These are phyloP conservation scores for Cucumis melo DNA, from an alignment of 306 rosid genomes.

Conservation along the genomic window DNA sequence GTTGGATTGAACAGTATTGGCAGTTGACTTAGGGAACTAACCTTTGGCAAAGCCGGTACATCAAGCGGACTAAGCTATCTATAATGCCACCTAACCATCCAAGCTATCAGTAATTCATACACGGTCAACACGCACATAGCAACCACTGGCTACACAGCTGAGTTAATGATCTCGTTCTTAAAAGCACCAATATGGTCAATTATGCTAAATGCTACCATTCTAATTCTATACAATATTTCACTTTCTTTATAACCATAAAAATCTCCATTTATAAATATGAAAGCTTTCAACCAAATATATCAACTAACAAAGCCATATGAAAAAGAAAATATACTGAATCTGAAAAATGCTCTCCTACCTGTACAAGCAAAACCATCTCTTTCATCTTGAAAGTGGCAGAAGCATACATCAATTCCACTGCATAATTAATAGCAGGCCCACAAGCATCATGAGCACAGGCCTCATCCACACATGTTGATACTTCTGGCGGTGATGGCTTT, in stretches of 20 bases:
- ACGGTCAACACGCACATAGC: not conserved
- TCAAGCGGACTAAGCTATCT: not conserved
- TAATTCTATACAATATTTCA: not conserved
- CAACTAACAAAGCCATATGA: not conserved
- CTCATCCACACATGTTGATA: slow-evolving; percentile 71
- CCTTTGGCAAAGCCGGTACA: not conserved
- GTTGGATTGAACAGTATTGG: not conserved
- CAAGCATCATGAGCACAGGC: slow-evolving; percentile 70
- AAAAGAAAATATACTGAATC: not conserved
- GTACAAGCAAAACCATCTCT: slow-evolving; percentile 66
- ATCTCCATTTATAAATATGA: not conserved
- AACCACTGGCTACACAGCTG: not conserved
- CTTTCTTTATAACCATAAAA: not conserved
- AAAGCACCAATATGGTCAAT: not conserved
- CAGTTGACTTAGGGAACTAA: not conserved
- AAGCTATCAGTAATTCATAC: not conserved
- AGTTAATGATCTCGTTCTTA: not conserved
- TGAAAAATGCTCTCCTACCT: slow-evolving; percentile 32
- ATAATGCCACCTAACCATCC: not conserved
- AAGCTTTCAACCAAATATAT: not conserved
- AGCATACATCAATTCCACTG: slow-evolving; percentile 84
- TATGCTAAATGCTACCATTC: not conserved
- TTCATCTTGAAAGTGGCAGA: slow-evolving; percentile 71
- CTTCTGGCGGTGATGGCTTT: slow-evolving; percentile 56
- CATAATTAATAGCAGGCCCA: slow-evolving; percentile 65